A percentile compares a stretch with the other conserved stretches of the same genome.
phyloP scores from a whole-genome alignment of 345 rosid genomes.

The Punica granatum region DNA sequence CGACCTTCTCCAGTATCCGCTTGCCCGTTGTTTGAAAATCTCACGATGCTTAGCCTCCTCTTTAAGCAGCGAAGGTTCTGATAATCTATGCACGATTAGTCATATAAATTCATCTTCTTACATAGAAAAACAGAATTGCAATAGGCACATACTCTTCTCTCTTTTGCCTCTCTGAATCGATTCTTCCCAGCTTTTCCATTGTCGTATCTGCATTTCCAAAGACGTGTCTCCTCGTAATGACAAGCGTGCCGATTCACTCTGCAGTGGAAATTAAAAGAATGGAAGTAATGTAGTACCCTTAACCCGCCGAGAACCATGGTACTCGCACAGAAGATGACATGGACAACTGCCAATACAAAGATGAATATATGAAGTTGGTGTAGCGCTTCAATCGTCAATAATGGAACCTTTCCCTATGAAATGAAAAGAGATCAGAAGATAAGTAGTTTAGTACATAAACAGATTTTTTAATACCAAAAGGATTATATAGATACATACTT shows the following conservation, averaged over 20 bases:
- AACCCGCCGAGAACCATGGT: conserved; percentile 78
- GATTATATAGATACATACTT: conserved; percentile 21
- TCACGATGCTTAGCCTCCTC: conserved; percentile 15
- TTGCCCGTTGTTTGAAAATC: conserved; percentile 31
- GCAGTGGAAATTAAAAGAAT: neutral
- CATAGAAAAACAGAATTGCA: neutral
- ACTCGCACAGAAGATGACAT: conserved; percentile 61
- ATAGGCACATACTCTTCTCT: neutral
- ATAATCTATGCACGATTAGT: conserved; percentile 11
- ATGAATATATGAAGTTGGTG: conserved; percentile 87
- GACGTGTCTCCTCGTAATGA: neutral
- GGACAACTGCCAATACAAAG: conserved; percentile 79
- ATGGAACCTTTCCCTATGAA: conserved; percentile 55
- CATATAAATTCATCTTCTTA: neutral
- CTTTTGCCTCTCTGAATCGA: conserved; percentile 1
- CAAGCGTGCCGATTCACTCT: neutral
- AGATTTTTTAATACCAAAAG: neutral
- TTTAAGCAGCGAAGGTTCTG: conserved; percentile 2
- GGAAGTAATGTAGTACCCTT: conserved; percentile 32
- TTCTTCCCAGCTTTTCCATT: conserved; percentile 79
- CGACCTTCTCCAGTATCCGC: conserved; percentile 59
- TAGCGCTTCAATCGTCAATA: conserved; percentile 65
- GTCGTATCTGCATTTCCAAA: conserved; percentile 40
- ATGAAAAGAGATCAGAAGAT: neutral
- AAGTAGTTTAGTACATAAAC: neutral